Base-by-base conservation (phyloP, 768 basidiomycete species). In the Cyathus striatus region DNA sequence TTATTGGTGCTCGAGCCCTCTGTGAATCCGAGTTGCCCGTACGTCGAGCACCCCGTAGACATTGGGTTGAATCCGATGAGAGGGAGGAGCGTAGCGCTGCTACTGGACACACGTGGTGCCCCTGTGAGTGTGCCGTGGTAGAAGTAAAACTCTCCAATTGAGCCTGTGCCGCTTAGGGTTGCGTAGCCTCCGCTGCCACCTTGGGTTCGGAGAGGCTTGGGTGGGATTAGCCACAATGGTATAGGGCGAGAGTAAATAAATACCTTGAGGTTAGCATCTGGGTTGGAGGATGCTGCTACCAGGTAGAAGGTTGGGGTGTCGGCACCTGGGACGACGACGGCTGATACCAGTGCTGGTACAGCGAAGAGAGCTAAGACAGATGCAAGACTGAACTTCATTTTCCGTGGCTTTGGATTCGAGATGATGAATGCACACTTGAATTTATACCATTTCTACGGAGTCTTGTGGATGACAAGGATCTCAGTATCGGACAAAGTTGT, bases 271-370 rank as follows among this genome's bases (percentile, higher is more conserved):
- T 60, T 63, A 3, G 54, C 43, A 18, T 56, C 43, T n/a, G 49
- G 22, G 21, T 43, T 50, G 12, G 47, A 27, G 23, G 50, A 53
- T 16, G 43, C 46, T 2, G 65, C 51, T 16, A 67, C 61, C 20
- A 67, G 53, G 45, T 68, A 63, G 53, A 68, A 65, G 2, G 52
- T 43, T 6, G 65, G 64, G 1, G 64, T 63, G 43, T 55, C 55
- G 3, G 61, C 62, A 36, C 56, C 56, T 20, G 64, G 63, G 16
- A 56, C 33, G 13, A 43, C 42, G 9, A 54, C 42, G 3, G 50
- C 50, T 25, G 14, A 36, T 3, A 48, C 46, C n/a, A 40, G 22
- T 20, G 32, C 23, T 38, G 45, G 38, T 40, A 44, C 34, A 23
- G 46, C 35, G 42, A 50, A 23, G 46, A 45, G 38, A 35, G 49